phyloP scores from a whole-genome alignment of 2,329 filamentous ascomycete species.

The Boeremia lycopersici region DNA sequence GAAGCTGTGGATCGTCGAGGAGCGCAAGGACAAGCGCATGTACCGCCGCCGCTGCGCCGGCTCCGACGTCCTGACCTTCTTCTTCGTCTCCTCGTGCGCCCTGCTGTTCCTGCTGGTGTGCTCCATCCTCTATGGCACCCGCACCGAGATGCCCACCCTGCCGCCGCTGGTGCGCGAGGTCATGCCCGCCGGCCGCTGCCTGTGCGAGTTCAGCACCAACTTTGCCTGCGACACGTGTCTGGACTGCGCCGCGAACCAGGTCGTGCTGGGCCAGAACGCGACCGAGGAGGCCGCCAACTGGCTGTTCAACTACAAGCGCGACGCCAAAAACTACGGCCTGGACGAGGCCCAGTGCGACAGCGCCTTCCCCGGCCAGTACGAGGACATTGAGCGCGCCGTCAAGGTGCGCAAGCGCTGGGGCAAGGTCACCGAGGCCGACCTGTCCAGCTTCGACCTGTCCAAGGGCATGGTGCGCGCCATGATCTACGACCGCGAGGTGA shows the following conservation, averaged over 20 bases:
- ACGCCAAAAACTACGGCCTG: constrained; percentile 39
- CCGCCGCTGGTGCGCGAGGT: constrained; percentile 40
- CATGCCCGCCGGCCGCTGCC: constrained; percentile 41
- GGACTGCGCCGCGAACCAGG: constrained; percentile 38
- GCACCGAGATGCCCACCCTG: constrained; percentile 35
- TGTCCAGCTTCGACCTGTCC: constrained; percentile 35
- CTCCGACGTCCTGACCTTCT: constrained; percentile 34
- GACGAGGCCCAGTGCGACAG: constrained; percentile 39
- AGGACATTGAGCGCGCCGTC: constrained; percentile 39
- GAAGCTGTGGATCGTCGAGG: constrained; percentile 32
- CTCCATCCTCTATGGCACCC: constrained; percentile 43
- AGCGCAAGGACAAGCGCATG: constrained; percentile 35
- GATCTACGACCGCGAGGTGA: constrained; percentile 40
- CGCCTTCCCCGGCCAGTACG: constrained; percentile 40
- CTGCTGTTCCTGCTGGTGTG: constrained; percentile 40
- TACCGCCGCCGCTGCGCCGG: constrained; percentile 36
- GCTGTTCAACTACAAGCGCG: constrained; percentile 38
- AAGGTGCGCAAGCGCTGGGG: constrained; percentile 29
- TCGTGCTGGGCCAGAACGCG: constrained; percentile 22
- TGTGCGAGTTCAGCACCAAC: constrained; percentile 41
- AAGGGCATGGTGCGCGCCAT: constrained; percentile 45
- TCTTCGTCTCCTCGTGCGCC: constrained; percentile 36
- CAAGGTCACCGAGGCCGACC: constrained; percentile 34
- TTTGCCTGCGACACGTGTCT: constrained; percentile 41
- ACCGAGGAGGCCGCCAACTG: constrained; percentile 32